Conservation (phyloP, 441 rosid genomes). For the Mallotus repandus region DNA sequence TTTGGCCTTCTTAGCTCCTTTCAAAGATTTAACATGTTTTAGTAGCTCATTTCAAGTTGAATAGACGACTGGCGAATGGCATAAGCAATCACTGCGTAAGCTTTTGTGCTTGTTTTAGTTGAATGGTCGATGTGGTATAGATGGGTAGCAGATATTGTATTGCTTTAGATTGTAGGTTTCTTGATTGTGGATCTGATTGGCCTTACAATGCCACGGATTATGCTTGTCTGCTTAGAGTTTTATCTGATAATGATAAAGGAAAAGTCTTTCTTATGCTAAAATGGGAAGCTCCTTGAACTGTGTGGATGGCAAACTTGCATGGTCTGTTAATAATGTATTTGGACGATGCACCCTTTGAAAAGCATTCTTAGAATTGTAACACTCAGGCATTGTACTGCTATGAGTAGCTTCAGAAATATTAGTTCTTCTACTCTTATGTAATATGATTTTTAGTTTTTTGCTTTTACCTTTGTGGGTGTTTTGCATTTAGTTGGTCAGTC, state of each 20-base stretch:
- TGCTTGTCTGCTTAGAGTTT: neutral
- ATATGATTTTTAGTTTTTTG: neutral
- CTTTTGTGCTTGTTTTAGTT: neutral
- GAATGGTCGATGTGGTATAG: neutral
- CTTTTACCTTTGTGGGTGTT: neutral
- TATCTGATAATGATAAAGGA: too few relatives aligned
- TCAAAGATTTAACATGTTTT: neutral
- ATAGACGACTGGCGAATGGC: neutral
- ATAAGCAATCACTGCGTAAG: neutral
- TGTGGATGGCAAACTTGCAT: too few relatives aligned
- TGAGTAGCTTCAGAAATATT: neutral
- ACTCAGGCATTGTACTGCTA: neutral
- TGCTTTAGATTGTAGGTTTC: neutral
- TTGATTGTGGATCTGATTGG: neutral
- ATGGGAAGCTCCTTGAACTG: too few relatives aligned
- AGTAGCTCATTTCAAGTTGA: neutral
- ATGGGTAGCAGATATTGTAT: too few relatives aligned
- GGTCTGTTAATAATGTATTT: too few relatives aligned
- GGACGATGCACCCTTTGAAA: too few relatives aligned
- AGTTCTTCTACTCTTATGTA: neutral
- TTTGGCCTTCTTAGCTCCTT: neutral
- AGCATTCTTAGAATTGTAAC: too few relatives aligned
- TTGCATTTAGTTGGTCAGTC: neutral
- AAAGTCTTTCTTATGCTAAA: too few relatives aligned
- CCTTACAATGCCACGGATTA: neutral